These are phyloP conservation scores for Schoenoplectus tabernaemontani DNA, from an alignment of 202 grass and related monocot genomes.

Conservation along the genomic window DNA sequence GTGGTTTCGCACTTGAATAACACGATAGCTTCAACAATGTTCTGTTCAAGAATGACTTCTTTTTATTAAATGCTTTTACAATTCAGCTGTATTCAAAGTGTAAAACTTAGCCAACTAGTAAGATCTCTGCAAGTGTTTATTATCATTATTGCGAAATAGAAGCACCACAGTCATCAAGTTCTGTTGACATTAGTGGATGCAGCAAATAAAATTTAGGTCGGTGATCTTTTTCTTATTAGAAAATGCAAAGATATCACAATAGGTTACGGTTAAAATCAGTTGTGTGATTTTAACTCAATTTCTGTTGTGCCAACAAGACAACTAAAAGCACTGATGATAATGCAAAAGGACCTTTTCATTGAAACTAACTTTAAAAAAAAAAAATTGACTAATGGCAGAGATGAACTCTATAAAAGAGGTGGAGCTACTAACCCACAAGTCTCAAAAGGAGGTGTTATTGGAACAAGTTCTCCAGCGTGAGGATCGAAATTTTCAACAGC, in stretches of 20 bases:
- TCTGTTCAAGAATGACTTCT: constrained; percentile 33
- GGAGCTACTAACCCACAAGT: constrained; percentile 46
- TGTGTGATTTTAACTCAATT: neutral
- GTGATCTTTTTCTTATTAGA: neutral
- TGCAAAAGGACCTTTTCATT: neutral
- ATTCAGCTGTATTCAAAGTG: neutral
- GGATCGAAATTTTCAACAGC: constrained; percentile 40
- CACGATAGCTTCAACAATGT: constrained; percentile 44
- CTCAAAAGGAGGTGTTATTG: constrained; percentile 58
- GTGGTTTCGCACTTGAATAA: constrained; percentile 74
- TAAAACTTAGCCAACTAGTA: neutral
- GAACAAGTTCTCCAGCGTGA: constrained; percentile 42
- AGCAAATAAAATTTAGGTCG: neutral
- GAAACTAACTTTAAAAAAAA: neutral
- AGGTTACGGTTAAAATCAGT: neutral
- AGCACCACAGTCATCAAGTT: neutral
- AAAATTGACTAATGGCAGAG: neutral
- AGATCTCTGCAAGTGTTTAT: neutral
- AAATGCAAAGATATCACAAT: neutral
- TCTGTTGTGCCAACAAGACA: neutral
- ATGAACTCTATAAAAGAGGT: neutral
- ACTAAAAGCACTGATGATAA: neutral
- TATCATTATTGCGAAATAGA: neutral
- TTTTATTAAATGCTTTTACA: neutral
- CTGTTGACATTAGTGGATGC: neutral